Evolutionary conservation across 208 protist genomes (phyloP), one percentile per base, ranked within the genome.

Genomic region (Hexamita inflata): DNA sequence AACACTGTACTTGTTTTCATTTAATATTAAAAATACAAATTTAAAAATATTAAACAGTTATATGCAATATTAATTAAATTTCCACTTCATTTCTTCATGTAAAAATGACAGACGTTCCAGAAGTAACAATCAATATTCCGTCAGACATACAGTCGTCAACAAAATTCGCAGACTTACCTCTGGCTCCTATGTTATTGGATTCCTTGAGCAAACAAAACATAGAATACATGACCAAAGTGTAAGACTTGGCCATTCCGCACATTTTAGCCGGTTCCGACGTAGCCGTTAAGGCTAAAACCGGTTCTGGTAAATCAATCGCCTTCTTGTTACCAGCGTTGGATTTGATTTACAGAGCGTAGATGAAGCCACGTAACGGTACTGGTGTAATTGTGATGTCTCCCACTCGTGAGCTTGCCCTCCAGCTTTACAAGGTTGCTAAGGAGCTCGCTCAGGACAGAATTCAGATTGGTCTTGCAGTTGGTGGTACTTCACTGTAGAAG

Each of bases 281-380:
- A 24, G 35, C 42, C 7, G 73, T 24, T 4, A 42, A 62, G 59
- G 73, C 73, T n/a, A 58, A 76, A 28, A 76, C 73, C 19, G 73
- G 73, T 15, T 92, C 88, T 0, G 92, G 92, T 59, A 95, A 95
- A 73, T 94, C 92, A 60, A 75, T 93, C 24, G 83, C 88, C 19
- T 95, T 92, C 83, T 76, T 91, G 11, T 76, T 95, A 49, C 90
- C 92, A 1, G 78, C 92, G 0, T 76, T 95, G 28, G 87, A 90
- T 34, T 7, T 29, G 1, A 11, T 76, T 13, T 24, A 45, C 26
- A 58, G 28, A 41, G 61, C 41, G 0, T 11, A 40, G 0, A 75
- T 77, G 1, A n/a, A 35, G 34, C 19, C 39, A 30, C 39, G 61
- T 42, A 59, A 75, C 53, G 76, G 76, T 2, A 74, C 73, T 1